These are phyloP conservation scores for Aspergillus indologenus DNA, from an alignment of 495 filamentous ascomycete species.

Conservation along the genomic window DNA sequence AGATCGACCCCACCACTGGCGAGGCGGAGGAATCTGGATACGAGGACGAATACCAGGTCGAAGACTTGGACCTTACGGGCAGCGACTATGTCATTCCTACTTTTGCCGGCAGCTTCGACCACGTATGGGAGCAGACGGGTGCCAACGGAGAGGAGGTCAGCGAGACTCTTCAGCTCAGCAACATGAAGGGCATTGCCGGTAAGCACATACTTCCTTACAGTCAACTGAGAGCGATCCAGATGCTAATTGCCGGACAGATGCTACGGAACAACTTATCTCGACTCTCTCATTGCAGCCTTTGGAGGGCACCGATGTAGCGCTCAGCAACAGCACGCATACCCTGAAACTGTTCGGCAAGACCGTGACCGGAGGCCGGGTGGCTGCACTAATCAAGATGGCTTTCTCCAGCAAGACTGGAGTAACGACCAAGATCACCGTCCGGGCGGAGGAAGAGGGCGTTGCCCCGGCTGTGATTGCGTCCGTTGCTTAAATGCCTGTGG, in stretches of 20 bases:
- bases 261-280: slow-evolving; percentile 85
- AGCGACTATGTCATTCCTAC: slow-evolving; percentile 92
- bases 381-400: slow-evolving; percentile 86
- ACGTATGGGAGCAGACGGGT: slow-evolving; percentile 94
- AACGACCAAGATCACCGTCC: slow-evolving; percentile 87
- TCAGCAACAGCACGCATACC: slow-evolving; percentile 85
- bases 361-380: slow-evolving; percentile 83
- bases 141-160: slow-evolving; percentile 83
- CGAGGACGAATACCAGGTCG: slow-evolving; percentile 96
- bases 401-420: slow-evolving; percentile 88
- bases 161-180: slow-evolving; percentile 87
- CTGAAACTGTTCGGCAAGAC: slow-evolving; percentile 97
- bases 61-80: slow-evolving; percentile 86
- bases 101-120: slow-evolving; percentile 91
- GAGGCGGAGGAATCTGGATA: slow-evolving; percentile 92
- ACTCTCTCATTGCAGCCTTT: slow-evolving; percentile 87
- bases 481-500: slow-evolving; percentile 59
- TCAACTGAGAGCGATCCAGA: neutral
- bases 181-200: slow-evolving; percentile 91
- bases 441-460: slow-evolving; percentile 89
- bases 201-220: slow-evolving; percentile 30
- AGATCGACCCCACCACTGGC: slow-evolving; percentile 91
- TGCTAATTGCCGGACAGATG: slow-evolving; percentile 62
- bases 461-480: slow-evolving; percentile 79
- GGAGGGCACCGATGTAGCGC: slow-evolving; percentile 85